Evolutionary conservation across 352 stramenopile species (phyloP).

Genomic region (Globisporangium viniferum): DNA sequence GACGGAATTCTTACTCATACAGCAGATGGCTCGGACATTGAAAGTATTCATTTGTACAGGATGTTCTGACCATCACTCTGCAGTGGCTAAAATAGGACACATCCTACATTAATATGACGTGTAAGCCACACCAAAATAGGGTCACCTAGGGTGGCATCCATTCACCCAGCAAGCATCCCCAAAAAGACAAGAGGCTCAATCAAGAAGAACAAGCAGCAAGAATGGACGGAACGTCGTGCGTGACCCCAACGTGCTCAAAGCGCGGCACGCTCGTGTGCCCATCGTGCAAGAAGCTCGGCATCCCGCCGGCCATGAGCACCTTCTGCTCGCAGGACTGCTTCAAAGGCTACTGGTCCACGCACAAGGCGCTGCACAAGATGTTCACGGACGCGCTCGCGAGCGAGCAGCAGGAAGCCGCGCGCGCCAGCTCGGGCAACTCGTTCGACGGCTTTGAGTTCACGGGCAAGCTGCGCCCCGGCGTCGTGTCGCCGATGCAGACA

Average conservation of each 20-base stretch:
- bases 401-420: conserved; percentile 23
- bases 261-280: conserved; percentile 85
- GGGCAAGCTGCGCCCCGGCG: conserved; percentile 76
- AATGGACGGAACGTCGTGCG: conserved; percentile 38
- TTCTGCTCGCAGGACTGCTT: conserved; percentile 97
- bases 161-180: not conserved
- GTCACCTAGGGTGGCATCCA: not conserved
- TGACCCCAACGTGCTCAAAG: conserved; percentile 78
- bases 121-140: not conserved
- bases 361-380: conserved; percentile 97
- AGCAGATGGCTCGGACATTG: too few species aligned
- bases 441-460: conserved; percentile 85
- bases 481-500: conserved; percentile 70
- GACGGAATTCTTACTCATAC: too few species aligned
- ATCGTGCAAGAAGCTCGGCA: conserved; percentile 89
- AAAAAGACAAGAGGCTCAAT: not conserved
- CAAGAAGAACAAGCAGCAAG: not conserved
- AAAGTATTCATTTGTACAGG: too few species aligned
- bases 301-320: conserved; percentile 78
- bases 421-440: conserved; percentile 20
- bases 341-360: conserved; percentile 92
- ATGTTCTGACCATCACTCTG: too few species aligned
- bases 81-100: not conserved
- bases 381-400: conserved; percentile 81
- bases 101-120: not conserved